A percentile compares a stretch with the other conserved stretches of the same genome.
Evolutionary conservation across 306 rosid genomes (phyloP).

Genomic region (Vachellia collinsii): DNA sequence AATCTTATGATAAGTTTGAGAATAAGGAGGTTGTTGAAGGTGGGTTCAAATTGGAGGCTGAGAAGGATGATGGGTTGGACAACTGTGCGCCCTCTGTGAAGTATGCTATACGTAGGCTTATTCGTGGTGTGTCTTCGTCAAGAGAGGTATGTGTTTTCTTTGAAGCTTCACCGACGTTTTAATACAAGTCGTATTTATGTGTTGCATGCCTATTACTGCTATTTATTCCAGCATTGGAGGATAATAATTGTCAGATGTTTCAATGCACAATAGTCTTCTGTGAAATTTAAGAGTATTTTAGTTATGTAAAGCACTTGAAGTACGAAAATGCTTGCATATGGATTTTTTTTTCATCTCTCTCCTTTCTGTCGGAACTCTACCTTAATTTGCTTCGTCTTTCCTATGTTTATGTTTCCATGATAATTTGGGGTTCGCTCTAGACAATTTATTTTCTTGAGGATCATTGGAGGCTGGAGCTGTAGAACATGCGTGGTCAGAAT

Average conservation of each 20-base stretch:
- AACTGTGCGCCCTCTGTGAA: slow-evolving; percentile 92
- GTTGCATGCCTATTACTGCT: neutral
- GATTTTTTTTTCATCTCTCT: neutral
- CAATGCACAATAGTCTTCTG: neutral
- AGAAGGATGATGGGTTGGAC: slow-evolving; percentile 89
- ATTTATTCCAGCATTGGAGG: neutral
- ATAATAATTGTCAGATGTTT: neutral
- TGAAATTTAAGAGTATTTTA: neutral
- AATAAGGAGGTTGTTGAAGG: slow-evolving; percentile 61
- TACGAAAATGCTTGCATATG: neutral
- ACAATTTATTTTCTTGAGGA: neutral
- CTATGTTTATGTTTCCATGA: neutral
- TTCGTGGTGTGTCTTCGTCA: slow-evolving; percentile 93
- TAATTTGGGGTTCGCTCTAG: neutral
- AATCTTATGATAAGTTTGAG: slow-evolving; percentile 62
- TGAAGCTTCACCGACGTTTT: neutral
- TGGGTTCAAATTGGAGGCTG: slow-evolving; percentile 82
- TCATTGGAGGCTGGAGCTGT: neutral
- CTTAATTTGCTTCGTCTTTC: neutral
- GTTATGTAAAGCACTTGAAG: neutral
- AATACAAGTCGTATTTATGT: neutral
- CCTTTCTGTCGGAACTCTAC: neutral
- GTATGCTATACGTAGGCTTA: slow-evolving; percentile 87
- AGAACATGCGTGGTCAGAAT: neutral
- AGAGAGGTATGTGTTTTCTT: slow-evolving; percentile 66